Evolutionary conservation across 129 eudicot genomes (phyloP).

Genomic region (Solidago caesia): DNA sequence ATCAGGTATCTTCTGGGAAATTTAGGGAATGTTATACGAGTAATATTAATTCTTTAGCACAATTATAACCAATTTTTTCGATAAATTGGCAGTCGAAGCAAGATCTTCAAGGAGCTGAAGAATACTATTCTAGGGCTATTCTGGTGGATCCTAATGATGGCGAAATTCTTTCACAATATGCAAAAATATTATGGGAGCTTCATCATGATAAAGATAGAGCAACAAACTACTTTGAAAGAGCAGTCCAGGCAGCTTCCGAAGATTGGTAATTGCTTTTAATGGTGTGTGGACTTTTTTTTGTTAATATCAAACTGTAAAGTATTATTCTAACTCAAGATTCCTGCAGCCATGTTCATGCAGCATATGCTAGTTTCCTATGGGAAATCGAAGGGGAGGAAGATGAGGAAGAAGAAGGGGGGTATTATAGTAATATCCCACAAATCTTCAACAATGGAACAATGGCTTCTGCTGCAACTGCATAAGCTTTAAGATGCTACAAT

Average conservation of each 20-base stretch:
- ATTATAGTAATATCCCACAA: slow-evolving; percentile 24
- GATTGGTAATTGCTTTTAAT: slow-evolving; percentile 47
- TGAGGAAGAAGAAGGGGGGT: slow-evolving; percentile 27
- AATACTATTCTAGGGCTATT: slow-evolving; percentile 77
- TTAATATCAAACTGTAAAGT: neutral
- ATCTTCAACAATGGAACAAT: slow-evolving; percentile 34
- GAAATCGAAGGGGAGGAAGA: slow-evolving; percentile 59
- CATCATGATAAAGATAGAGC: slow-evolving; percentile 66
- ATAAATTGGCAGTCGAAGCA: slow-evolving; percentile 42
- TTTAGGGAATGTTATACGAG: neutral
- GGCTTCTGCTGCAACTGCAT: slow-evolving; percentile 55
- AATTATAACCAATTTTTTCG: neutral
- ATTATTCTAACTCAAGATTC: slow-evolving; percentile 6
- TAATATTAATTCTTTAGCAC: neutral
- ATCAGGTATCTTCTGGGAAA: slow-evolving; percentile 42
- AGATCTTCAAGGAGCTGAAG: slow-evolving; percentile 64
- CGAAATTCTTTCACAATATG: slow-evolving; percentile 66
- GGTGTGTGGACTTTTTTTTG: neutral
- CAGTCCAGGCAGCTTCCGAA: slow-evolving; percentile 63
- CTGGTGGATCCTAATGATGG: slow-evolving; percentile 73
- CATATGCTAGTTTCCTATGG: slow-evolving; percentile 90
- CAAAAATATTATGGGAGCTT: slow-evolving; percentile 60
- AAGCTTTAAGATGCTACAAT: slow-evolving; percentile 14
- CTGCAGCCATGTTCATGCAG: slow-evolving; percentile 80
- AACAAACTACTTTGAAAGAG: slow-evolving; percentile 66